These are phyloP conservation scores for Hysterangium stoloniferum DNA, from an alignment of 768 basidiomycete species.

Conservation along the genomic window DNA sequence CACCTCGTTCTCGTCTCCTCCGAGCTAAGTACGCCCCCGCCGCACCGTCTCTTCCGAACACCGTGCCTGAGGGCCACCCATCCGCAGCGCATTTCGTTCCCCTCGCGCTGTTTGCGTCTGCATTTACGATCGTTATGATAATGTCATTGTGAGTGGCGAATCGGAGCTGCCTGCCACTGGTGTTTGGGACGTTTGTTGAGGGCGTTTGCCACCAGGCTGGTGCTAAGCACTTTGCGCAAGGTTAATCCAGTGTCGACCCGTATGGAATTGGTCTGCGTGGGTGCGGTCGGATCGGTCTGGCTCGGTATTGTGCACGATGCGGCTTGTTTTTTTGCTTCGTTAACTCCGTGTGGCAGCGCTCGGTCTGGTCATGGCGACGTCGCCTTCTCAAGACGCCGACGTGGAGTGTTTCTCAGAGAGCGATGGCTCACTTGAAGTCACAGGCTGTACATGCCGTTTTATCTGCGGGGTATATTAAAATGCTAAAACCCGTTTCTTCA, in stretches of 20 bases:
- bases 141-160: constrained; percentile 47
- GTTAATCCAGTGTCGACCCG: constrained; percentile 75
- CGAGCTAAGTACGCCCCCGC: constrained; percentile 61
- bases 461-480: neutral
- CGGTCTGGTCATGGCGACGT: constrained; percentile 62
- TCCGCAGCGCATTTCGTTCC: constrained; percentile 75
- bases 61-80: constrained; percentile 7
- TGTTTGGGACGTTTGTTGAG: constrained; percentile 9
- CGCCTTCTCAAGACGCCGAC: constrained; percentile 71
- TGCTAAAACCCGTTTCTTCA: neutral
- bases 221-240: constrained; percentile 53
- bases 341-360: constrained; percentile 42
- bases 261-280: constrained; percentile 65
- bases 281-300: constrained; percentile 70
- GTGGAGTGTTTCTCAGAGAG: constrained; percentile 71
- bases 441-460: constrained; percentile 50
- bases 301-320: constrained; percentile 42
- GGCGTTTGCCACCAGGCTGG: constrained; percentile 36
- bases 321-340: neutral
- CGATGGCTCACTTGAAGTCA: constrained; percentile 46
- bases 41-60: neutral
- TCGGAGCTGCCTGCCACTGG: constrained; percentile 6
- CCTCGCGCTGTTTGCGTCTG: constrained; percentile 75
- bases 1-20: constrained; percentile 61
- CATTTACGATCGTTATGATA: constrained; percentile 60